These are phyloP conservation scores for Diaporthe eres DNA, from an alignment of 2,329 filamentous ascomycete species.

Conservation along the genomic window DNA sequence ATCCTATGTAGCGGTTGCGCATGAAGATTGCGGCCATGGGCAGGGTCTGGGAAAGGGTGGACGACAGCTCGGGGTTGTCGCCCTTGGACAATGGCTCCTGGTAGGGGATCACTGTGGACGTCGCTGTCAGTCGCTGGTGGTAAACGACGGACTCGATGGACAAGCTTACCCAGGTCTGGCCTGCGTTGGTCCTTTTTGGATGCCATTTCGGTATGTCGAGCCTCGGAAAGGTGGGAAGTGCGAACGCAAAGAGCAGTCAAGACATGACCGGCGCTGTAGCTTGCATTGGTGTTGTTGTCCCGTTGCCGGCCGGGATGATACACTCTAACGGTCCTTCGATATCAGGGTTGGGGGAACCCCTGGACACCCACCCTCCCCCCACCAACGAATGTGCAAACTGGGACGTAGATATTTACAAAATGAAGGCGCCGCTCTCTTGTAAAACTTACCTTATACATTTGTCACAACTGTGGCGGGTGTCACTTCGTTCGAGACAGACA, in stretches of 20 bases:
- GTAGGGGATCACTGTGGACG: slow-evolving; percentile 83
- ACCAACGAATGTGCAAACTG: not conserved
- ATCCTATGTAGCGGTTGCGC: slow-evolving; percentile 84
- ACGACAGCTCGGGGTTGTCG: slow-evolving; percentile 77
- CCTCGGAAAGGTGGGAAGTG: not conserved
- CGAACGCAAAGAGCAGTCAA: not conserved
- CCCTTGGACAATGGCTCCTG: slow-evolving; percentile 79
- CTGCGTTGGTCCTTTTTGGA: slow-evolving; percentile 59
- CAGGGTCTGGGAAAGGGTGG: slow-evolving; percentile 81
- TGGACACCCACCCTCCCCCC: not conserved
- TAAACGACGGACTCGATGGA: not conserved
- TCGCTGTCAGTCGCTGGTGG: slow-evolving; percentile 25
- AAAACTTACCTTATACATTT: no score
- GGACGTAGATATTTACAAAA: not conserved
- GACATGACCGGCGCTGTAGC: not conserved
- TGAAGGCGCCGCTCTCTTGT: not conserved
- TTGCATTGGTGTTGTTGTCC: slow-evolving; percentile 11
- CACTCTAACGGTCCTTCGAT: not conserved
- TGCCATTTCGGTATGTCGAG: slow-evolving; percentile 51
- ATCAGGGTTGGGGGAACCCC: not conserved
- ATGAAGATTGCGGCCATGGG: slow-evolving; percentile 98
- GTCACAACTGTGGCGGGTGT: no score
- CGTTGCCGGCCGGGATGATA: slow-evolving; percentile 7
- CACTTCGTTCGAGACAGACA: no score
- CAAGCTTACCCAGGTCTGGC: slow-evolving; percentile 58